phyloP scores from a whole-genome alignment of 2,329 filamentous ascomycete species.

The Dactylellina haptotyla region DNA sequence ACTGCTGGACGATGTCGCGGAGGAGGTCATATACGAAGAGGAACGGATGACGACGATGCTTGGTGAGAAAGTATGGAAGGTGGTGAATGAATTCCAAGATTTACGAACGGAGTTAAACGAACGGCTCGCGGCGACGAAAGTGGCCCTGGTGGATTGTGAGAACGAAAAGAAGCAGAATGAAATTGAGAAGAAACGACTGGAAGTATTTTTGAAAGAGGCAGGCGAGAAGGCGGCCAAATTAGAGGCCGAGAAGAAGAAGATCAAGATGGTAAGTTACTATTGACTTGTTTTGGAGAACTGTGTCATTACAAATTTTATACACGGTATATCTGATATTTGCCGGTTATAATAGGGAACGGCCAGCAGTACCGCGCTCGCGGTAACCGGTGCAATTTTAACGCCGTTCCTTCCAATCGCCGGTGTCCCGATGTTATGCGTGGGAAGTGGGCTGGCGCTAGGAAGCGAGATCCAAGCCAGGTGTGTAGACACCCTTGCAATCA shows the following conservation, averaged over 20 bases:
- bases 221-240: neutral
- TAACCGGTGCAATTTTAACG: neutral
- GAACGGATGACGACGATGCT: neutral
- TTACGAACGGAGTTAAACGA: neutral
- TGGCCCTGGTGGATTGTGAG: neutral
- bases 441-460: neutral
- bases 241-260: neutral
- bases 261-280: neutral
- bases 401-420: neutral
- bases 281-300: neutral
- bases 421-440: neutral
- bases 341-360: too few species aligned
- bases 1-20: neutral
- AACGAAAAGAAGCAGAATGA: neutral
- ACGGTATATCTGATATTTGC: neutral
- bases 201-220: neutral
- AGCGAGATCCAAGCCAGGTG: neutral
- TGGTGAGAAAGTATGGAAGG: neutral
- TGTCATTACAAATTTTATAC: neutral
- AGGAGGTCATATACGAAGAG: neutral
- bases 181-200: neutral
- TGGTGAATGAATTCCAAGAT: neutral
- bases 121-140: neutral
- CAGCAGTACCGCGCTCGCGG: neutral
- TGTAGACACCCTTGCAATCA: neutral